These are phyloP conservation scores for Westerdykella sp. DNA, from an alignment of 2,329 filamentous ascomycete genomes.

Conservation along the genomic window DNA sequence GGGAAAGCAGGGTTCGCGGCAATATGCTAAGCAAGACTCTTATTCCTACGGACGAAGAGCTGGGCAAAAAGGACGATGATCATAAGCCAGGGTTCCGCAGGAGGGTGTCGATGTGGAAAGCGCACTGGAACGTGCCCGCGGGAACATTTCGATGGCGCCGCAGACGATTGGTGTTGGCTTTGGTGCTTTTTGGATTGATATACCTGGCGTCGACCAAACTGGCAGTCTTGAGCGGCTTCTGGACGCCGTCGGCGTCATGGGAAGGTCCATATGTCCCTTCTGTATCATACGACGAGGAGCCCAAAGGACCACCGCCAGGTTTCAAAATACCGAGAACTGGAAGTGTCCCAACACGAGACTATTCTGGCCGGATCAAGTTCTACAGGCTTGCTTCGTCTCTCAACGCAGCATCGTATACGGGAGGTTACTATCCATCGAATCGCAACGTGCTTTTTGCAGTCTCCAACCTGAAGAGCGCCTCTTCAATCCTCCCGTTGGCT, in stretches of 20 bases:
- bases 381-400: constrained; percentile 59
- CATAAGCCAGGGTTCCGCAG: constrained; percentile 37
- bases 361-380: constrained; percentile 66
- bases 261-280: constrained; percentile 3
- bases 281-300: constrained; percentile 13
- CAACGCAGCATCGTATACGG: constrained; percentile 51
- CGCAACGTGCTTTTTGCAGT: constrained; percentile 74
- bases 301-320: constrained; percentile 25
- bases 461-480: constrained; percentile 65
- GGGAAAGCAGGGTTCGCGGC: constrained; percentile 18
- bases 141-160: constrained; percentile 39
- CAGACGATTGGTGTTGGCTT: constrained; percentile 42
- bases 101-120: constrained; percentile 27
- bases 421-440: constrained; percentile 49
- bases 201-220: constrained; percentile 47
- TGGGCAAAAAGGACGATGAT: constrained; percentile 61
- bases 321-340: constrained; percentile 13
- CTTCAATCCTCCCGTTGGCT: constrained; percentile 69
- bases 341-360: constrained; percentile 33
- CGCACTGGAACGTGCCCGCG: constrained; percentile 17
- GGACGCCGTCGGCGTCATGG: constrained; percentile 1
- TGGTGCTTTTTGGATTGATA: constrained; percentile 44
- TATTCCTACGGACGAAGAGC: constrained; percentile 53
- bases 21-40: constrained; percentile 38
- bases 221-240: neutral